These are phyloP conservation scores for Fagopyrum esculentum DNA, from an alignment of 148 eudicot species.

Conservation along the genomic window DNA sequence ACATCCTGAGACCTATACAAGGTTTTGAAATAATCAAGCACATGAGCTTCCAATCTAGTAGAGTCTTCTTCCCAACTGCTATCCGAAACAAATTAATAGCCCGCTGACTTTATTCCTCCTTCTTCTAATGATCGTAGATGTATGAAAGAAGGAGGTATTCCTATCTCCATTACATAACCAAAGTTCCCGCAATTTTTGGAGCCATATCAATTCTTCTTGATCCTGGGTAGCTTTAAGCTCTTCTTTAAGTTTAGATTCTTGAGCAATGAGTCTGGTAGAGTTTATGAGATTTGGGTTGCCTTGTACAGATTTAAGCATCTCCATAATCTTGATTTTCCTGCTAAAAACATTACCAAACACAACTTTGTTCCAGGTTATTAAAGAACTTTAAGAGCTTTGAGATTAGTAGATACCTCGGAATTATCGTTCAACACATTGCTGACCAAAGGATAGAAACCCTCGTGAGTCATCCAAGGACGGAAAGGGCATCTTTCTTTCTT, in stretches of 20 bases:
- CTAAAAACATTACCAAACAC: not conserved
- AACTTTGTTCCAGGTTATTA: not conserved
- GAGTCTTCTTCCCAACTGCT: too few species aligned
- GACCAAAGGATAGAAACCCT: too few species aligned
- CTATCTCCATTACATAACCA: not conserved
- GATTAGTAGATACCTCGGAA: not conserved
- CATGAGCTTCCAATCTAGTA: too few species aligned
- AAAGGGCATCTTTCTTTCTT: not conserved
- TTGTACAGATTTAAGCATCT: not conserved
- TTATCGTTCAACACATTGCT: not conserved
- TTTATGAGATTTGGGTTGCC: not conserved
- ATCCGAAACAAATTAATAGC: too few species aligned
- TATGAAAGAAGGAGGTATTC: not conserved
- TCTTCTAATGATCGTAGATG: not conserved
- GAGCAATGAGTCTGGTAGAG: too few species aligned
- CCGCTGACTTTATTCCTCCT: too few species aligned
- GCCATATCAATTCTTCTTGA: not conserved
- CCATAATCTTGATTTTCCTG: not conserved
- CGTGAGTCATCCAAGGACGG: not conserved
- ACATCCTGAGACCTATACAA: too few species aligned
- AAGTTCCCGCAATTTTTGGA: not conserved
- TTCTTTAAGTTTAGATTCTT: not conserved
- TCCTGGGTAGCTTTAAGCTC: not conserved
- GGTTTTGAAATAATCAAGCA: too few species aligned
- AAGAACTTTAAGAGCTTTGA: not conserved